Evolutionary conservation across 192 early-diverging fungal species (phyloP).

Genomic region (Coemansia sp.): DNA sequence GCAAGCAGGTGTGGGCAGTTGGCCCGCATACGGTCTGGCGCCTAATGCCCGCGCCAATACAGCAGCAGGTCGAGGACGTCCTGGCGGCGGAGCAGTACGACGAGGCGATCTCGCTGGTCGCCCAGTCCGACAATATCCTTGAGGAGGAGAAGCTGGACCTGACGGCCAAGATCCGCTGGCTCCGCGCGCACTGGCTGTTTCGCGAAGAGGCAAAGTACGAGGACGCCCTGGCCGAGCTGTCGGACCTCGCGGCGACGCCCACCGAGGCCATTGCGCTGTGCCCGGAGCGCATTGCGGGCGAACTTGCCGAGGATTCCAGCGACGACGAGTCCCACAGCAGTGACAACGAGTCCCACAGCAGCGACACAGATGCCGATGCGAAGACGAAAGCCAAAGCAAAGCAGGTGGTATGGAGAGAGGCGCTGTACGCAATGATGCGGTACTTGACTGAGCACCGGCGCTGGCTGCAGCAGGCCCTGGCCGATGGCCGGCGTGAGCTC

Average conservation of each 20-base stretch:
- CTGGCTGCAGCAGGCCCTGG: slow-evolving; percentile 57
- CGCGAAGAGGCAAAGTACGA: slow-evolving; percentile 55
- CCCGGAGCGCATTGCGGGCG: slow-evolving; percentile 63
- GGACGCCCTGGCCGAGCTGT: slow-evolving; percentile 58
- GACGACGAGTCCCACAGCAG: slow-evolving; percentile 7
- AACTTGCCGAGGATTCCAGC: slow-evolving; percentile 42
- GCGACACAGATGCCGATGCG: background rate
- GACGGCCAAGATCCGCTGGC: slow-evolving; percentile 54
- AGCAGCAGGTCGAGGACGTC: slow-evolving; percentile 63
- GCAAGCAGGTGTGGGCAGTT: slow-evolving; percentile 69
- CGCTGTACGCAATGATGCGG: slow-evolving; percentile 62
- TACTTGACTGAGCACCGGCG: slow-evolving; percentile 85
- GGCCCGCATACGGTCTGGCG: slow-evolving; percentile 66
- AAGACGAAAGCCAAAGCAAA: background rate
- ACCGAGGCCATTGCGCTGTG: slow-evolving; percentile 64
- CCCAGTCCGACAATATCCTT: slow-evolving; percentile 67
- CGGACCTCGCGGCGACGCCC: slow-evolving; percentile 60
- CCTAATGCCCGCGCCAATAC: slow-evolving; percentile 51
- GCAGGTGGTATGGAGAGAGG: slow-evolving; percentile 36
- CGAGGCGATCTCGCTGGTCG: slow-evolving; percentile 69
- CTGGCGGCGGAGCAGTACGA: slow-evolving; percentile 64
- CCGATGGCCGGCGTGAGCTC: slow-evolving; percentile 23
- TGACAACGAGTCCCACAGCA: background rate
- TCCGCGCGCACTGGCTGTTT: slow-evolving; percentile 70
- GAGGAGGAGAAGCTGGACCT: slow-evolving; percentile 64